Evolutionary conservation across 768 basidiomycete species (phyloP), one percentile per base, ranked within the genome.

Genomic region (Asterophora lycoperdoides): DNA sequence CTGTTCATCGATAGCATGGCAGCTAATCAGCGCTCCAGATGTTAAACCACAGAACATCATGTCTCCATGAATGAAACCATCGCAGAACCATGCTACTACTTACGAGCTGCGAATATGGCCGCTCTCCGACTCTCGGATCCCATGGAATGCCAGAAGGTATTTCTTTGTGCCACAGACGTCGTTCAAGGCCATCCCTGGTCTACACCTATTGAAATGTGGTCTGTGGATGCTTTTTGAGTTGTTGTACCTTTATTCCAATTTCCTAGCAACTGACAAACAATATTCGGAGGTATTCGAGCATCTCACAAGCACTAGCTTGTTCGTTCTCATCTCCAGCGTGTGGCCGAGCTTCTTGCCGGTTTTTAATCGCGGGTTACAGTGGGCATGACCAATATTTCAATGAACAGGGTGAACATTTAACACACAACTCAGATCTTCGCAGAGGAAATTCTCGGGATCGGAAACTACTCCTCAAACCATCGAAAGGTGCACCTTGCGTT

Each of bases 191-290:
- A 50, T 30, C 41, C 47, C 8, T 55, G 61, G 61, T 44, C 48
- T 14, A 41, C 60, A 2, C 30, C 60, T 5, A 54, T 63, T 28
- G 61, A 65, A 30, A 63, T 64, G 19, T 65, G 61, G 64, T 49
- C 51, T 17, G 41, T 65, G 64, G 61, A 11, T 64, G 62, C 37
- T 20, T 63, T 18, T 60, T 63, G 50, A 30, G 55, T 48, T 18
- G 20, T 23, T 35, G 33, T 20, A 38, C 9, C n/a, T 19, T 29
- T n/a, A n/a, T n/a, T n/a, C n/a, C 29, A 29, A 23, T 23, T 3
- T 3, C 23, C 28, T 17, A 44, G 19, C 32, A 41, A 19, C 43
- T 36, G 48, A 47, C 26, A 32, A 23, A 46, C 38, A 15, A 6
- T 32, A 7, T 56, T 38, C 35, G 29, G 44, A 55, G 58, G 41